These are phyloP conservation scores for Klebsormidium nitens DNA, from an alignment of 139 green algal species.

Conservation along the genomic window DNA sequence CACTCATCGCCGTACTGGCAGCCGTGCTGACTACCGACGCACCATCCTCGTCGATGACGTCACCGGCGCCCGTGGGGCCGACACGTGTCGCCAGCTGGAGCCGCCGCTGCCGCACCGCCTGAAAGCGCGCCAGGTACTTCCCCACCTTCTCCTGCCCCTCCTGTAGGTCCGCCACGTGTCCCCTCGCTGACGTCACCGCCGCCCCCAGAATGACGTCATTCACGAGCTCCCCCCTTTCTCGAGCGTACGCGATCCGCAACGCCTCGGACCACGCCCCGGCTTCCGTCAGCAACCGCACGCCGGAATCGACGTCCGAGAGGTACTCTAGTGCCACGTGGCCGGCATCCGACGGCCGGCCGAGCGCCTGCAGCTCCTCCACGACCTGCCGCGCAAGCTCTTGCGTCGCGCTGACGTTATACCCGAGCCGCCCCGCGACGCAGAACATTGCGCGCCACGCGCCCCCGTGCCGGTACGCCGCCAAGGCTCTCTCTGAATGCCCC, in stretches of 20 bases:
- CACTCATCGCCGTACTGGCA: too few relatives aligned
- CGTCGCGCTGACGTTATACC: conserved; percentile 29
- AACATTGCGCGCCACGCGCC: conserved; percentile 74
- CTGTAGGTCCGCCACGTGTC: conserved; percentile 4
- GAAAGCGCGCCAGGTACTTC: conserved; percentile 4
- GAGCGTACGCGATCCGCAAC: conserved; percentile 1
- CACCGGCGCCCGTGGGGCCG: background rate
- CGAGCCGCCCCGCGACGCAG: conserved; percentile 56
- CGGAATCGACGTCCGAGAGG: background rate
- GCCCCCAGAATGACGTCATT: conserved; percentile 5
- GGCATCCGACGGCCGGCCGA: conserved; percentile 47
- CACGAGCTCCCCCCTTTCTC: conserved; percentile 6
- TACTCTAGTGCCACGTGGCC: conserved; percentile 16
- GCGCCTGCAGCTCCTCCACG: conserved; percentile 54
- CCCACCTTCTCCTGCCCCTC: conserved; percentile 16
- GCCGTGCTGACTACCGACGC: conserved; percentile 6
- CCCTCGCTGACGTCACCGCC: conserved; percentile 4
- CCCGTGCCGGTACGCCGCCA: conserved; percentile 64
- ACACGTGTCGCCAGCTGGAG: conserved; percentile 1
- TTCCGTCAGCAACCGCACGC: conserved; percentile 1
- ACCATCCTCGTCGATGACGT: background rate
- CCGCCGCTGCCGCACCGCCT: background rate
- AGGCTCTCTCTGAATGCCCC: background rate
- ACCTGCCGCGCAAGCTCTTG: conserved; percentile 56
- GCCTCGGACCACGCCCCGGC: conserved; percentile 14